These are phyloP conservation scores for Chlamydomonas sphaeroides DNA, from an alignment of 139 green algal species.

Conservation along the genomic window DNA sequence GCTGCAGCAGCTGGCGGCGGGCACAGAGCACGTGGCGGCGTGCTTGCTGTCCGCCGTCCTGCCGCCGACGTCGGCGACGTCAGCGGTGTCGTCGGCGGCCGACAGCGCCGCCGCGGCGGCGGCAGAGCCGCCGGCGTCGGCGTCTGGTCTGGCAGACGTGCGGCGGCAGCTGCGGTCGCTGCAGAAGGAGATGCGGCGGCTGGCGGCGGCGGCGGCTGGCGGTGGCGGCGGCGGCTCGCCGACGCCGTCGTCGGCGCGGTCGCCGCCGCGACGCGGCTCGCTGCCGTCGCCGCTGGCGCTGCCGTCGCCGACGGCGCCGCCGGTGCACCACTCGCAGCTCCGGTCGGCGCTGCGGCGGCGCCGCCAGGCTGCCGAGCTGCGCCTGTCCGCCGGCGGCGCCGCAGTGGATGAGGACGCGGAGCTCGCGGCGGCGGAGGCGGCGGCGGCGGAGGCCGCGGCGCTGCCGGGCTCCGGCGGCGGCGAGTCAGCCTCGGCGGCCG, in stretches of 20 bases:
- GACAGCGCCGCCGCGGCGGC: no score
- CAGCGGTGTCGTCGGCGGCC: background rate
- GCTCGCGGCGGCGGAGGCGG: background rate
- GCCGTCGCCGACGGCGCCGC: no score
- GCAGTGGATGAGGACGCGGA: no score
- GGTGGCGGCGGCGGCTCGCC: background rate
- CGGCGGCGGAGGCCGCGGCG: background rate
- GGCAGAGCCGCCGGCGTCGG: no score
- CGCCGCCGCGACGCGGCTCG: background rate
- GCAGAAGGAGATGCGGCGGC: conserved; percentile 35
- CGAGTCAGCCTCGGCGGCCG: background rate
- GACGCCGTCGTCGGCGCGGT: background rate
- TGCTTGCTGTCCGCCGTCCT: background rate
- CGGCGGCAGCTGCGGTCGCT: conserved; percentile 32
- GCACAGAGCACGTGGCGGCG: conserved; percentile 25
- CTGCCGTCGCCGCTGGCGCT: background rate
- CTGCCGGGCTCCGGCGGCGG: background rate
- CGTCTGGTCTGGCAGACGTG: background rate
- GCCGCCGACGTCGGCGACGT: background rate
- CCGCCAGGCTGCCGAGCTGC: background rate
- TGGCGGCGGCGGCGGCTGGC: conserved; percentile 2
- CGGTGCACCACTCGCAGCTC: no score
- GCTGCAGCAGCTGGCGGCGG: conserved; percentile 11
- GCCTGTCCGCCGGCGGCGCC: no score
- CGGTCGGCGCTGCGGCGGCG: no score